Conservation (phyloP, 371 early-diverging fungal species). For the Mucor velutinosus region DNA sequence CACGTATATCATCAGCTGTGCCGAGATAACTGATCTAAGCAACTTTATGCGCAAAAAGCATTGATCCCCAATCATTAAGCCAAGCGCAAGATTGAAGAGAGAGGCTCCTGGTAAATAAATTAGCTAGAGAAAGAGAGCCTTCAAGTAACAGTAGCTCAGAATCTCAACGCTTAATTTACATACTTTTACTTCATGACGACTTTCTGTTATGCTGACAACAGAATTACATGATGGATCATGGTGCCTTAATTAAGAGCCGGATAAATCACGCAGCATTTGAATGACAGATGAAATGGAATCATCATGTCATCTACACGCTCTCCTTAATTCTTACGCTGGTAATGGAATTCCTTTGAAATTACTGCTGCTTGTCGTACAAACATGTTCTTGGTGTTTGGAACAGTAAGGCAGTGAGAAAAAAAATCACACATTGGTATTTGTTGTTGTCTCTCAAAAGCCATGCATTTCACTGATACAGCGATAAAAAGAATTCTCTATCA, state of each 20-base stretch:
- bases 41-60: background rate
- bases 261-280: background rate
- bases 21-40: background rate
- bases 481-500: background rate
- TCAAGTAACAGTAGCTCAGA: too few relatives aligned
- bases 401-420: background rate
- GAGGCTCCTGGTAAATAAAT: background rate
- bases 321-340: background rate
- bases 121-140: background rate
- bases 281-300: background rate
- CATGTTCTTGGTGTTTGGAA: background rate
- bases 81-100: background rate
- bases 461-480: background rate
- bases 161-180: background rate
- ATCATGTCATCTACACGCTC: background rate
- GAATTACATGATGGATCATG: background rate
- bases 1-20: background rate
- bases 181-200: background rate
- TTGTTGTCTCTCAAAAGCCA: background rate
- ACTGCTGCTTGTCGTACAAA: background rate
- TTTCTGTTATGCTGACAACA: background rate
- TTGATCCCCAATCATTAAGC: background rate
- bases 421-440: background rate
- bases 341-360: background rate
- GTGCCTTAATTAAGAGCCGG: background rate